phyloP scores from a whole-genome alignment of 805 yeast species.

The Pichia gijzeniarum region DNA sequence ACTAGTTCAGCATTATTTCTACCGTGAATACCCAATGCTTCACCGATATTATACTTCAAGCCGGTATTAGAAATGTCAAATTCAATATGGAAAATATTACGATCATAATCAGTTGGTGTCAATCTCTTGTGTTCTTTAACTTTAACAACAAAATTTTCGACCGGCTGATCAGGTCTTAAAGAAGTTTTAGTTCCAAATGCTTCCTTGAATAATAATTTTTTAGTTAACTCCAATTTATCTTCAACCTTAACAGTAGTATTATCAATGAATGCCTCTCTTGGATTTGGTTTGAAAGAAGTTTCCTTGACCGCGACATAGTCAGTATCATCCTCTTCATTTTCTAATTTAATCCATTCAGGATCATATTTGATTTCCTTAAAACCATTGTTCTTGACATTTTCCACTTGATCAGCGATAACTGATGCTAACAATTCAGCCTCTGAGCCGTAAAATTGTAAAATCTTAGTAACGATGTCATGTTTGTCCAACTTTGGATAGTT shows the following conservation, averaged over 20 bases:
- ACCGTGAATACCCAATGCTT: conserved; percentile 93
- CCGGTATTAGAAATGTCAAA: conserved; percentile 90
- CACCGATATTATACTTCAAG: conserved; percentile 87
- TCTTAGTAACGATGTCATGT: conserved; percentile 65
- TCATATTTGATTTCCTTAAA: conserved; percentile 33
- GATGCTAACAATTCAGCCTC: conserved; percentile 75
- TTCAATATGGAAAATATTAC: conserved; percentile 95
- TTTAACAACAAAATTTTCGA: conserved; percentile 75
- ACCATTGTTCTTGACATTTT: conserved; percentile 45
- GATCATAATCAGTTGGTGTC: conserved; percentile 82
- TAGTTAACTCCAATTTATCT: conserved; percentile 45
- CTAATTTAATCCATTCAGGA: conserved; percentile 27
- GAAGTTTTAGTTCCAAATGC: conserved; percentile 53
- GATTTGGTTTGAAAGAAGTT: conserved; percentile 59
- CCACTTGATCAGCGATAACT: conserved; percentile 59
- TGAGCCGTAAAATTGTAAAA: conserved; percentile 74
- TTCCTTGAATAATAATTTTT: conserved; percentile 74
- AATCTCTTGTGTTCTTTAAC: conserved; percentile 89
- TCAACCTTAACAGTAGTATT: conserved; percentile 35
- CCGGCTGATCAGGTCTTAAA: conserved; percentile 87
- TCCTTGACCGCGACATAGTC: conserved; percentile 43
- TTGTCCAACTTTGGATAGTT: conserved; percentile 53
- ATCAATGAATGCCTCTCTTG: conserved; percentile 42
- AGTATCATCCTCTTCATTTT: conserved; percentile 21
- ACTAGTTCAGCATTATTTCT: conserved; percentile 67